A percentile compares a stretch with the other conserved stretches of the same genome.
Evolutionary conservation across 2,329 filamentous ascomycete species (phyloP).

Genomic region (Penicillium sp.): DNA sequence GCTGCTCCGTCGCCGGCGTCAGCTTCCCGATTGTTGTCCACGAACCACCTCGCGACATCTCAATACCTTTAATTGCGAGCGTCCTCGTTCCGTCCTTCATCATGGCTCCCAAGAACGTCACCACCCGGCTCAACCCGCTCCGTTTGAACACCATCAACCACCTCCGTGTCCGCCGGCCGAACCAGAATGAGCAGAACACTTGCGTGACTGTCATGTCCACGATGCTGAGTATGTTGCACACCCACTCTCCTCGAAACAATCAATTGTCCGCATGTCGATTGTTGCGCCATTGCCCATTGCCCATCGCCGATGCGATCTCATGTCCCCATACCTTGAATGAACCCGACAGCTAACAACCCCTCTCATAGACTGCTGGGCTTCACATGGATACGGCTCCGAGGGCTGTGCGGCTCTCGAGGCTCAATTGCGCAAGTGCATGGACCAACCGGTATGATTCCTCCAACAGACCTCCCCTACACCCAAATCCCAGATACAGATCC

Average conservation of each 20-base stretch:
- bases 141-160: constrained; percentile 51
- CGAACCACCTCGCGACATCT: constrained; percentile 8
- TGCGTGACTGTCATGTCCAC: constrained; percentile 68
- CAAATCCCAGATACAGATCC: neutral
- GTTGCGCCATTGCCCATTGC: neutral
- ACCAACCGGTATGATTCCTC: constrained; percentile 66
- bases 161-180: constrained; percentile 65
- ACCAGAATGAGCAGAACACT: constrained; percentile 62
- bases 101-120: constrained; percentile 45
- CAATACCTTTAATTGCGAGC: neutral
- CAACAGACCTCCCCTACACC: neutral
- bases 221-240: constrained; percentile 59
- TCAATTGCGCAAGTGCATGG: constrained; percentile 71
- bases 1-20: constrained; percentile 13
- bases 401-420: constrained; percentile 63
- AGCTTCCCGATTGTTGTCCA: constrained; percentile 10
- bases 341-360: neutral
- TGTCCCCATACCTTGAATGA: neutral
- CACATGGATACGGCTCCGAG: constrained; percentile 50
- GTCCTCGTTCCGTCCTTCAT: constrained; percentile 11
- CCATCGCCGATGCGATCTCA: neutral
- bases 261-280: neutral
- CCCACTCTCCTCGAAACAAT: neutral
- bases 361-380: constrained; percentile 48
- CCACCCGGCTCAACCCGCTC: constrained; percentile 48